Conservation (phyloP, 768 basidiomycete genomes). For the Termitomyces sp. region DNA sequence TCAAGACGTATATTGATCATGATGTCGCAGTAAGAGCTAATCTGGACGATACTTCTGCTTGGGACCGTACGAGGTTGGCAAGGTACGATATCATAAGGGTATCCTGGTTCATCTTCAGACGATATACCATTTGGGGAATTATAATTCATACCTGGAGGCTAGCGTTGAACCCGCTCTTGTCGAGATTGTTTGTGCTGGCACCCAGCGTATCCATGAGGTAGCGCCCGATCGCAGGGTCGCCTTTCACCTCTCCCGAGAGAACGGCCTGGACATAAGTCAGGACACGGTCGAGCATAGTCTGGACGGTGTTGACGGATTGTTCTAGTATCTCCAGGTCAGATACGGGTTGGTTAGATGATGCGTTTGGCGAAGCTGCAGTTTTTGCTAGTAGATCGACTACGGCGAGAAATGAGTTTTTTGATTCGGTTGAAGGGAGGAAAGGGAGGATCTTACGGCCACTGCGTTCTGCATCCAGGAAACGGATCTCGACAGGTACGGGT, state of each 20-base stretch:
- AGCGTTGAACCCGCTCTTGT: conserved; percentile 72
- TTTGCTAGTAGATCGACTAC: conserved; percentile 75
- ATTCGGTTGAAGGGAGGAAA: not conserved
- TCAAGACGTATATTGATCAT: conserved; percentile 24
- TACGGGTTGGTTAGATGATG: conserved; percentile 49
- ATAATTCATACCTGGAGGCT: conserved; percentile 59
- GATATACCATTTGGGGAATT: conserved; percentile 11
- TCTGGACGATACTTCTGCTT: conserved; percentile 89
- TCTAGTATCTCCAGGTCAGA: conserved; percentile 78
- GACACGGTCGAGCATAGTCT: conserved; percentile 80
- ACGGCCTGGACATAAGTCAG: conserved; percentile 82
- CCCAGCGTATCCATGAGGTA: conserved; percentile 88
- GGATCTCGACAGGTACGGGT: conserved; percentile 85
- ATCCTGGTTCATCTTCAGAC: conserved; percentile 49
- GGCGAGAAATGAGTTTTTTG: not conserved
- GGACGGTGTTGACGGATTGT: conserved; percentile 65
- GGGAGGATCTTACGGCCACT: conserved; percentile 66
- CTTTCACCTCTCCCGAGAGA: conserved; percentile 69
- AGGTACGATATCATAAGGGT: conserved; percentile 94
- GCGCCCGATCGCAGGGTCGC: conserved; percentile 83
- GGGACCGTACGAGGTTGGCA: conserved; percentile 88
- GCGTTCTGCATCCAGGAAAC: conserved; percentile 79
- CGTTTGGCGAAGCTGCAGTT: conserved; percentile 41
- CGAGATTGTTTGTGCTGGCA: conserved; percentile 65
- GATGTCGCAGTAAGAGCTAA: conserved; percentile 67